Base-by-base conservation (phyloP, 2,329 filamentous ascomycete genomes). In the Fusarium aywerte region DNA sequence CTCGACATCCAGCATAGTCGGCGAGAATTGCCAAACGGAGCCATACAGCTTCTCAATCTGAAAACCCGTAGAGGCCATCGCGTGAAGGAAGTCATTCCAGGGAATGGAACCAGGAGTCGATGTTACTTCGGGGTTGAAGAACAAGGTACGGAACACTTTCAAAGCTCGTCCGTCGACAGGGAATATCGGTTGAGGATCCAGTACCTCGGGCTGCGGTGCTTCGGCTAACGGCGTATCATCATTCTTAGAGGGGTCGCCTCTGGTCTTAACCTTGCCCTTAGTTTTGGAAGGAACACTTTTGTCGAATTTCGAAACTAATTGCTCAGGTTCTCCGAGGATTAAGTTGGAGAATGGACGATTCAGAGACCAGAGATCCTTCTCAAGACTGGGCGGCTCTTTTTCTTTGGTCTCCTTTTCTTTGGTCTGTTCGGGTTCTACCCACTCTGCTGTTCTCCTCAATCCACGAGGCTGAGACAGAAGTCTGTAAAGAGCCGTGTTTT, bases 71-170 rank as follows among this genome's bases (percentile, higher is more conserved):
- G 31, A 57, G 0, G n/a, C 42, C 53, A 60, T 60, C 0, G 53
- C 25, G 20, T 58, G 27, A 0, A 43, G 43, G 6, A 60, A 59
- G 8, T 51, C 36, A 2, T 36, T 50, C 53, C 43, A 60, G 0
- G 36, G 11, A 1, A 59, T 36, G 1, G n/a, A 31, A 3, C 43
- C 57, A 1, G 53, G 43, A 8, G 36, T 43, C 4, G 23, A 31
- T 11, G 36, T 32, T n/a, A 51, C 36, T 7, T 32, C 57, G 4
- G 43, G 53, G 12, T 59, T 29, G 25, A 59, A 60, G 29, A 60
- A 60, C 4, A 60, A 4, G 4, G 31, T 60, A 2, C 54, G 36
- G 12, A 51, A 51, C 3, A 51, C 42, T 5, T 59, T 59, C 0
- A 43, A 12, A 3, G 43, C 42, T 23, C 15, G 20, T 1, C 43